Percentiles rank a stretch among this genome's conserved stretches.
phyloP scores from a whole-genome alignment of 108 stramenopile species.

The Skeletonema tropicum region DNA sequence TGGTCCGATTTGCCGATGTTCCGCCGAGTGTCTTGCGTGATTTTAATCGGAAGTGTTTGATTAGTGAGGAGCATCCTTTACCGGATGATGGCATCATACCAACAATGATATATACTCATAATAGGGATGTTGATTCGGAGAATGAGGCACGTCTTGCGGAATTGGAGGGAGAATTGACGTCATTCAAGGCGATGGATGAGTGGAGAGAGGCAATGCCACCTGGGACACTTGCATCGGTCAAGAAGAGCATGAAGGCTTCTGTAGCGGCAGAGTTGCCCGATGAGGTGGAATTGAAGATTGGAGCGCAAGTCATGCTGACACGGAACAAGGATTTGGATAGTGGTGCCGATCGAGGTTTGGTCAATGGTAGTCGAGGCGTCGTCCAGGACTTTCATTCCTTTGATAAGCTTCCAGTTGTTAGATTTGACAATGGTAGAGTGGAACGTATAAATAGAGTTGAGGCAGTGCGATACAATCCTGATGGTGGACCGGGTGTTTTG shows the following conservation, averaged over 20 bases:
- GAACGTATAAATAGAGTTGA: constrained; percentile 29
- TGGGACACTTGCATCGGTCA: constrained; percentile 18
- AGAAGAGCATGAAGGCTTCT: constrained; percentile 29
- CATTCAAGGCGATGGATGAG: constrained; percentile 59
- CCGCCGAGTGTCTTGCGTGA: constrained; percentile 16
- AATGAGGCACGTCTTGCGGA: constrained; percentile 40
- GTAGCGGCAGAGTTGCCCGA: constrained; percentile 52
- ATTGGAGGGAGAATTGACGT: constrained; percentile 18
- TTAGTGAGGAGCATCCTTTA: constrained; percentile 23
- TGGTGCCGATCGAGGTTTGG: constrained; percentile 47
- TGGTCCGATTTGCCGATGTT: constrained; percentile 52
- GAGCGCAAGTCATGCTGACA: constrained; percentile 86
- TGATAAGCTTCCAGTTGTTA: constrained; percentile 30
- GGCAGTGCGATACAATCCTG: constrained; percentile 34
- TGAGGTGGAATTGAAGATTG: constrained; percentile 49
- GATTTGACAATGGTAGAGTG: constrained; percentile 44
- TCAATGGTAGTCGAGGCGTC: constrained; percentile 88
- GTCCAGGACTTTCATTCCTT: constrained; percentile 55
- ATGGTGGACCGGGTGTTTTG: constrained; percentile 27
- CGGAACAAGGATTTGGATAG: constrained; percentile 56
- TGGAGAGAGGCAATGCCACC: constrained; percentile 32
- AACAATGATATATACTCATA: constrained; percentile 25
- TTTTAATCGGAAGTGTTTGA: constrained; percentile 31
- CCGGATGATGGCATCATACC: constrained; percentile 43
- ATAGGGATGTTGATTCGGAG: constrained; percentile 63